Evolutionary conservation across 257 asterid genomes (phyloP).

Genomic region (Nicotiana noctiflora): DNA sequence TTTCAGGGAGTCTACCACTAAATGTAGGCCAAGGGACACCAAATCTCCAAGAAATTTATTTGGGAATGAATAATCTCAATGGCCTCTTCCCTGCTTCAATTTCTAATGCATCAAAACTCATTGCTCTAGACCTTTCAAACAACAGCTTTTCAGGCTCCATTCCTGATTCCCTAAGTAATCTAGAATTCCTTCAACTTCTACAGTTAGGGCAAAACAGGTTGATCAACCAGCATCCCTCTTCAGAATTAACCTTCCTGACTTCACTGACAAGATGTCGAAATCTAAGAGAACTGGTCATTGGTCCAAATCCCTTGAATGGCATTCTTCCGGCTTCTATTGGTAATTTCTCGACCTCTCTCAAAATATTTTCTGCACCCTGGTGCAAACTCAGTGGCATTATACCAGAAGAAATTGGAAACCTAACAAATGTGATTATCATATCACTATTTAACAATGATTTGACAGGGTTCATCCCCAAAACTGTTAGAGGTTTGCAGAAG

Average conservation of each 20-base stretch:
- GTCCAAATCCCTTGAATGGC: background rate
- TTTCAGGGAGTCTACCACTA: background rate
- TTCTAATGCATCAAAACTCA: slow-evolving; percentile 15
- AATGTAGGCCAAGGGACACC: slow-evolving; percentile 6
- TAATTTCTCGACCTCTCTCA: slow-evolving; percentile 22
- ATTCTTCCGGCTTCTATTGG: slow-evolving; percentile 25
- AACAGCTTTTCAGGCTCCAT: slow-evolving; percentile 26
- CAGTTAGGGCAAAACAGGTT: background rate
- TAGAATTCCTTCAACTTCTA: slow-evolving; percentile 16
- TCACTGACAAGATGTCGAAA: slow-evolving; percentile 11
- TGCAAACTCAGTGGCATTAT: slow-evolving; percentile 19
- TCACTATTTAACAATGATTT: background rate
- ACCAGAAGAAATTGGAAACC: slow-evolving; percentile 28
- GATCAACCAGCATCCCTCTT: background rate
- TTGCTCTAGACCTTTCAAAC: background rate
- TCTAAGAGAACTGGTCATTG: background rate
- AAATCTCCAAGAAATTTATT: slow-evolving; percentile 5
- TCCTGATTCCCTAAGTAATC: slow-evolving; percentile 28
- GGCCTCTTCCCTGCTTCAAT: slow-evolving; percentile 26
- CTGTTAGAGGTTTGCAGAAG: background rate
- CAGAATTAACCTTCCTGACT: slow-evolving; percentile 6
- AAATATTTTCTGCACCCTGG: rapidly evolving
- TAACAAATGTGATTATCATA: background rate
- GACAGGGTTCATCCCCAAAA: background rate
- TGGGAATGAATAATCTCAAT: background rate